Evolutionary conservation across 768 basidiomycete genomes (phyloP).

Genomic region (Russula sp.): DNA sequence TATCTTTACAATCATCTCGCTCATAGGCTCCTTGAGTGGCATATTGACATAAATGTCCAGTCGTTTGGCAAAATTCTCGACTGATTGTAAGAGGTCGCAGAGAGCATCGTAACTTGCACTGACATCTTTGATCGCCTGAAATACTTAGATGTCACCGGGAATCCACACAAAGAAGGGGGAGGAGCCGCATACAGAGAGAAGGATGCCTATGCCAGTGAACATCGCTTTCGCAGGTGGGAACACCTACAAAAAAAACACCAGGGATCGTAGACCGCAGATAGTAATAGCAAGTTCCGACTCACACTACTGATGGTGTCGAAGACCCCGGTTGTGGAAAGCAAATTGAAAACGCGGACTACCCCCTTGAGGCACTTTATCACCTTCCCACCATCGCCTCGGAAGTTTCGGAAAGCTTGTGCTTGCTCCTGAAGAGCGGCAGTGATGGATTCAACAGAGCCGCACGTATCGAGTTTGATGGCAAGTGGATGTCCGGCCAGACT

Average conservation of each 20-base stretch:
- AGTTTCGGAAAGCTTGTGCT: neutral
- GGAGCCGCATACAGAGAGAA: no score
- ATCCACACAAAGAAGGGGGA: no score
- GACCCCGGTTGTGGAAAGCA: no score
- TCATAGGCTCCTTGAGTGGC: no score
- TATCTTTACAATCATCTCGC: neutral
- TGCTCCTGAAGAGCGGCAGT: neutral
- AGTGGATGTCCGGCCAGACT: neutral
- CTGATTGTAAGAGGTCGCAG: no score
- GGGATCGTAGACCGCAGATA: neutral
- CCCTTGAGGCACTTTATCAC: neutral
- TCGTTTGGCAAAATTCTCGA: no score
- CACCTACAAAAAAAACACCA: neutral
- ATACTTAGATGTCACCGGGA: neutral
- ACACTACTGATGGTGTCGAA: no score
- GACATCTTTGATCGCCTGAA: neutral
- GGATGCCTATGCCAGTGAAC: no score
- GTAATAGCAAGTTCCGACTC: no score
- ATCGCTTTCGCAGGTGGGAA: no score
- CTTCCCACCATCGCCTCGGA: neutral
- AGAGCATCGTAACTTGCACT: neutral
- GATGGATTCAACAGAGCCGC: neutral
- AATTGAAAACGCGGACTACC: neutral
- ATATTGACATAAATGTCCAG: no score
- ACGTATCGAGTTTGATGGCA: neutral